Evolutionary conservation across 108 stramenopile species (phyloP).

Genomic region (Conticribra guillardii): DNA sequence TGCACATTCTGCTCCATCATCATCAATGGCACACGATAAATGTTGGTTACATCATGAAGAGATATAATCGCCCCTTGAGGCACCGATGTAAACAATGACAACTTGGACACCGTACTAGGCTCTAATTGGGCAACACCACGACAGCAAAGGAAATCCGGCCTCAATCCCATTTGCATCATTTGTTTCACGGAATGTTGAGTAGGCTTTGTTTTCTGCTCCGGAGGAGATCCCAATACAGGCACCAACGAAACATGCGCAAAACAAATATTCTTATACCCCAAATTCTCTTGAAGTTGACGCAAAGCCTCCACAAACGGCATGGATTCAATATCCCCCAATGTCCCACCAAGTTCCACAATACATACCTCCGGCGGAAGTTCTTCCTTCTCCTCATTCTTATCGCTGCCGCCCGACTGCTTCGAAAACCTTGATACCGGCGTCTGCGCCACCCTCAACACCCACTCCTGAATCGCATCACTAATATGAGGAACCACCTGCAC

Average conservation of each 20-base stretch:
- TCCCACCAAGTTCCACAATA: slow-evolving; percentile 87
- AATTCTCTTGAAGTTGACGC: slow-evolving; percentile 57
- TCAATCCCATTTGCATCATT: slow-evolving; percentile 61
- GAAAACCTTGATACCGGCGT: slow-evolving; percentile 65
- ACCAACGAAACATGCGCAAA: slow-evolving; percentile 76
- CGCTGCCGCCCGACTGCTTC: background rate
- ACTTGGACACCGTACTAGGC: slow-evolving; percentile 49
- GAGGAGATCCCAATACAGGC: slow-evolving; percentile 45
- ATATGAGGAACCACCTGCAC: slow-evolving; percentile 95
- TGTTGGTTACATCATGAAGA: slow-evolving; percentile 86
- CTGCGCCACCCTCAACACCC: slow-evolving; percentile 81
- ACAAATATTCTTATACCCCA: slow-evolving; percentile 71
- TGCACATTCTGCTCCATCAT: slow-evolving; percentile 76
- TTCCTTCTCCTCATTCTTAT: slow-evolving; percentile 31
- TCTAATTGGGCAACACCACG: slow-evolving; percentile 59
- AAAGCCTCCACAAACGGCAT: slow-evolving; percentile 70
- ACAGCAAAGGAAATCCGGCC: slow-evolving; percentile 77
- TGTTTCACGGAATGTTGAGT: slow-evolving; percentile 63
- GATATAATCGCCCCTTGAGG: slow-evolving; percentile 64
- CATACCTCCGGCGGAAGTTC: slow-evolving; percentile 85
- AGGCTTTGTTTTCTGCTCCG: slow-evolving; percentile 64
- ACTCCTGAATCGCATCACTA: slow-evolving; percentile 91
- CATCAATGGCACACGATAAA: slow-evolving; percentile 87
- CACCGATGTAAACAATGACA: slow-evolving; percentile 72
- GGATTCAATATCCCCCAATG: slow-evolving; percentile 84